A percentile compares a stretch with the other conserved stretches of the same genome.
phyloP scores from a whole-genome alignment of 2,329 filamentous ascomycete genomes.

The Elsinoe australis region DNA sequence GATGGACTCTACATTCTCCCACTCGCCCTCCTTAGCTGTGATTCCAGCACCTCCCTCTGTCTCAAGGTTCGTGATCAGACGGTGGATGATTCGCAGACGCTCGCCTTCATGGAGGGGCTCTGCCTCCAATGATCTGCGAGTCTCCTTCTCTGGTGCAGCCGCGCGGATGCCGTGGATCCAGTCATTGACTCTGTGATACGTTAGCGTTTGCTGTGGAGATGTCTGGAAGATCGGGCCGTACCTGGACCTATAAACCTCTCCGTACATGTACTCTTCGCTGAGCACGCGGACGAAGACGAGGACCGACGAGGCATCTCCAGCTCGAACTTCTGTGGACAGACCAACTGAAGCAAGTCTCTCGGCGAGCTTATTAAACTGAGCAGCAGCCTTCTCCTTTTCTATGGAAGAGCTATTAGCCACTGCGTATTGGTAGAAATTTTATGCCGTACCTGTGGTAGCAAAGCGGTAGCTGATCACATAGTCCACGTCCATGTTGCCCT shows the following conservation, averaged over 20 bases:
- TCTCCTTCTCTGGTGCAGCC: conserved; percentile 65
- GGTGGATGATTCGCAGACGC: conserved; percentile 76
- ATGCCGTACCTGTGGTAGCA: conserved; percentile 52
- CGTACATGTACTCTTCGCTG: conserved; percentile 64
- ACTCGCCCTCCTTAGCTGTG: conserved; percentile 44
- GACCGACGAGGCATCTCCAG: conserved; percentile 65
- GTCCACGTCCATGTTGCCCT: conserved; percentile 65
- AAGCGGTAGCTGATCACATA: conserved; percentile 80
- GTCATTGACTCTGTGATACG: conserved; percentile 81
- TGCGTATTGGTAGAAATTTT: not conserved
- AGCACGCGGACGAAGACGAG: conserved; percentile 77
- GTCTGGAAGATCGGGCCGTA: conserved; percentile 27
- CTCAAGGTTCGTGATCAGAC: conserved; percentile 52
- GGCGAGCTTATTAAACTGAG: conserved; percentile 70
- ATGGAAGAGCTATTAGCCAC: not conserved
- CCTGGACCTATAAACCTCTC: conserved; percentile 76
- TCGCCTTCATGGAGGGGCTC: conserved; percentile 84
- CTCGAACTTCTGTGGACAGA: conserved; percentile 80
- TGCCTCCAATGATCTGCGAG: conserved; percentile 56
- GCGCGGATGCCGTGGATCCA: conserved; percentile 86
- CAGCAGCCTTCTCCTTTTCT: conserved; percentile 64
- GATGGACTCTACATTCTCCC: conserved; percentile 43
- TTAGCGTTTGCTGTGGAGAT: conserved; percentile 5
- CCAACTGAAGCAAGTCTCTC: conserved; percentile 67
- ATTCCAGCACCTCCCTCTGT: conserved; percentile 45